Conservation (phyloP, 2,329 filamentous ascomycete species). For the Xylogone sp. region DNA sequence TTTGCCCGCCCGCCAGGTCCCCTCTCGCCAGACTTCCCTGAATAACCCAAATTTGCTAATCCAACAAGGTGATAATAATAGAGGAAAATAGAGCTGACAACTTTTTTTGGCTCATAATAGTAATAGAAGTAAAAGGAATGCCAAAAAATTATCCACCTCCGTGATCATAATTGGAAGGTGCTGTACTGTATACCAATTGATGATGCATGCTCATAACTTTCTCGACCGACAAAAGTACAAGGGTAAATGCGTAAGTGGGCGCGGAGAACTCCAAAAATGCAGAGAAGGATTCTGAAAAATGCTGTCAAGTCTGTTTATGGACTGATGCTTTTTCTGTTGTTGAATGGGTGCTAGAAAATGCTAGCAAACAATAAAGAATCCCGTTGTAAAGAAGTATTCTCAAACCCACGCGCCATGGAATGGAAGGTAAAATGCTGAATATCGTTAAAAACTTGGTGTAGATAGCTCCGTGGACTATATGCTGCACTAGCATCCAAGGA, state of each 20-base stretch:
- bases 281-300: neutral
- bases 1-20: neutral
- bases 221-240: neutral
- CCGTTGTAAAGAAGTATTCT: neutral
- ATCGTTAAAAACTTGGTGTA: neutral
- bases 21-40: neutral
- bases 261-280: neutral
- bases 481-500: constrained; percentile 30
- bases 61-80: neutral
- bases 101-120: neutral
- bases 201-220: neutral
- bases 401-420: neutral
- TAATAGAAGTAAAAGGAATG: neutral
- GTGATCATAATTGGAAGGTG: neutral
- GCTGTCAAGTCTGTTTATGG: neutral
- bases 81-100: neutral
- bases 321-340: neutral
- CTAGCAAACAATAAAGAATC: neutral
- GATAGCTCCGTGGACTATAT: constrained; percentile 19
- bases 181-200: neutral
- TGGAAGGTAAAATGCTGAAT: neutral
- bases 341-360: neutral
- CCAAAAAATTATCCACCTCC: neutral
- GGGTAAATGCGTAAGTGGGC: neutral
- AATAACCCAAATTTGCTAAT: neutral